Base-by-base conservation (phyloP, 2,329 filamentous ascomycete genomes). In the Fusarium humuli region DNA sequence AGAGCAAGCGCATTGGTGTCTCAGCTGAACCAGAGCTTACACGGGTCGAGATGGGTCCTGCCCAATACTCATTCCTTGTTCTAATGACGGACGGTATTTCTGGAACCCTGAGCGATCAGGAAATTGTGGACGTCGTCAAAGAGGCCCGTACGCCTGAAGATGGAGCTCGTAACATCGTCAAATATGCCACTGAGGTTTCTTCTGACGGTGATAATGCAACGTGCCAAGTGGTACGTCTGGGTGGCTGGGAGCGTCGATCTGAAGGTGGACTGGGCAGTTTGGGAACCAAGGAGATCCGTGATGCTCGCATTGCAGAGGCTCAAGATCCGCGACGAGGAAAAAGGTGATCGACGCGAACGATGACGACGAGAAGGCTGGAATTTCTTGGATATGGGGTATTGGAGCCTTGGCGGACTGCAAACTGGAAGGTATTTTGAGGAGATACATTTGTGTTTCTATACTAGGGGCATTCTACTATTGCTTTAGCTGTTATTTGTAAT, bases 111-210 rank as follows among this genome's bases (percentile, higher is more conserved):
- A 89, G 87, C 58, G 96, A 99, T 77, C 95, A 98, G 81, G 96
- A 99, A 81, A 94, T 98, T 67, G 94, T 98, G 30, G 96, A 99
- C 78, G 90, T 98, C 32, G 86, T 98, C 75, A 98, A 98, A 80
- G 96, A 99, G 81, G 93, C 94, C 7, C 90, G 87, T 76, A 98
- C 95, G 0, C 96, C 96, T 0, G 95, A 97, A 73, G 89, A 97
- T 77, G 96, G 90, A 5, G 90, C 94, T 2, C 86, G 86, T 62
- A 89, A 91, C 66, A 88, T 99, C 10, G 93, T 97, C 29, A 88
- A 89, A 59, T 98, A 96, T 79, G 94, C 95, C 1, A 96, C 93
- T 0, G 96, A 98, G 81, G 92, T 97, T 6, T 90, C 88, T 27
- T 84, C 73, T 18, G 85, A 84, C 75, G 90, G 90, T 12, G 90